A percentile compares a stretch with the other conserved stretches of the same genome.
Evolutionary conservation across 1,139 yeast genomes (phyloP).

Genomic region (Hansenula anomala): DNA sequence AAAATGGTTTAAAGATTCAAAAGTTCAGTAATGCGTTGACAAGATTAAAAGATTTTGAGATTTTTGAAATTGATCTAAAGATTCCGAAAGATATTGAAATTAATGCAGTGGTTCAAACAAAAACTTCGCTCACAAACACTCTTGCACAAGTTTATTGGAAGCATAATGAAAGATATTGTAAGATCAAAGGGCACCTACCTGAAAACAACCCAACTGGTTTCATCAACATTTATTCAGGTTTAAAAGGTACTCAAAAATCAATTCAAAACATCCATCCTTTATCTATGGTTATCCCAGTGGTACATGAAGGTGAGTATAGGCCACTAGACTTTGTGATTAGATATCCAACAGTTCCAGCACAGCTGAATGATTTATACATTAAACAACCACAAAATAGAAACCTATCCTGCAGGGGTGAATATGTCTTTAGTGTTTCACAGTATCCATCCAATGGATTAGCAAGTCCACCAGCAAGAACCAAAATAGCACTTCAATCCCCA

Average conservation of each 20-base stretch:
- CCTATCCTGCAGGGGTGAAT: slow-evolving; percentile 52
- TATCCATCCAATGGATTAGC: slow-evolving; percentile 58
- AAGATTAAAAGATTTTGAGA: slow-evolving; percentile 66
- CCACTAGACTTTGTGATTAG: slow-evolving; percentile 65
- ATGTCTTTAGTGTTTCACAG: slow-evolving; percentile 59
- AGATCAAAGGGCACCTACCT: slow-evolving; percentile 80
- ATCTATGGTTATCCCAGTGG: slow-evolving; percentile 72
- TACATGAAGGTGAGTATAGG: slow-evolving; percentile 64
- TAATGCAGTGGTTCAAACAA: slow-evolving; percentile 30
- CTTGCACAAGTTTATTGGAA: slow-evolving; percentile 76
- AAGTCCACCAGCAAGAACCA: slow-evolving; percentile 36
- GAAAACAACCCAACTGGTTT: slow-evolving; percentile 63
- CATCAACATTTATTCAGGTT: slow-evolving; percentile 70
- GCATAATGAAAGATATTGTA: slow-evolving; percentile 58
- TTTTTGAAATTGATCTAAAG: slow-evolving; percentile 71
- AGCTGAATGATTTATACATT: slow-evolving; percentile 72
- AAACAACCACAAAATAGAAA: slow-evolving; percentile 77
- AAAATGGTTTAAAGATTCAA: slow-evolving; percentile 49
- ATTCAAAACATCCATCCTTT: slow-evolving; percentile 62
- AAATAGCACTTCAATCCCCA: slow-evolving; percentile 76
- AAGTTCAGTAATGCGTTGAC: slow-evolving; percentile 77
- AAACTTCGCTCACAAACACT: slow-evolving; percentile 25
- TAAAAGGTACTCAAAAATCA: slow-evolving; percentile 56
- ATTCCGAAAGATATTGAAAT: slow-evolving; percentile 69
- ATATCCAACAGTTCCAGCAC: slow-evolving; percentile 66